phyloP scores from a whole-genome alignment of 1,284 basidiomycete genomes.

The Cryptococcus sp. region DNA sequence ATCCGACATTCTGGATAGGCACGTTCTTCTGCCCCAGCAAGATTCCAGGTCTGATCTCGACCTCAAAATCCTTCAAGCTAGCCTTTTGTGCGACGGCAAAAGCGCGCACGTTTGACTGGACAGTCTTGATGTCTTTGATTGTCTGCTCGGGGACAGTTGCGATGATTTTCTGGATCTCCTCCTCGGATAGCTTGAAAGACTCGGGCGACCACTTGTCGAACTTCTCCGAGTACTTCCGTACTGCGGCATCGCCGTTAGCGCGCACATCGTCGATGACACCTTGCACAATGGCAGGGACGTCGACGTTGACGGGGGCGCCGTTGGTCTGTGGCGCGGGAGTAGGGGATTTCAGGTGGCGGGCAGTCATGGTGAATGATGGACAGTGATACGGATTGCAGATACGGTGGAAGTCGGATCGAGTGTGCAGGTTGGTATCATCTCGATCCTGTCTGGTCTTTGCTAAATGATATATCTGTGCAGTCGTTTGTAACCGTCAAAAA shows the following conservation, averaged over 20 bases:
- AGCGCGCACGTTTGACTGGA: constrained; percentile 26
- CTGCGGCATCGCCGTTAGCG: constrained; percentile 16
- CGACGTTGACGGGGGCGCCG: not conserved
- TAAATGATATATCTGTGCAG: too few relatives aligned
- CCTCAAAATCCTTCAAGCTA: constrained; percentile 25
- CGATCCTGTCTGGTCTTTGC: too few relatives aligned
- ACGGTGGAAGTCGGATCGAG: too few relatives aligned
- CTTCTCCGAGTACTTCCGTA: constrained; percentile 18
- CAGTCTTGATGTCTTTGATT: constrained; percentile 26
- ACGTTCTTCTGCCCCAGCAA: constrained; percentile 25
- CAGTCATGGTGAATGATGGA: not conserved
- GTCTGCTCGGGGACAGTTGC: constrained; percentile 23
- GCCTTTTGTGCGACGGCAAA: constrained; percentile 26
- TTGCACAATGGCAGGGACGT: not conserved
- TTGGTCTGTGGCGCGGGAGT: not conserved
- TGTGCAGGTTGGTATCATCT: too few relatives aligned
- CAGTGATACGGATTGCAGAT: not conserved
- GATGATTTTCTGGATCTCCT: constrained; percentile 23
- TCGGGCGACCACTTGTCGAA: constrained; percentile 21
- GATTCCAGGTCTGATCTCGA: constrained; percentile 28
- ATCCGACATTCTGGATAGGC: not conserved
- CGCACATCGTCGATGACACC: constrained; percentile 14
- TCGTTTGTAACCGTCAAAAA: too few relatives aligned
- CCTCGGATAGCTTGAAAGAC: constrained; percentile 12
- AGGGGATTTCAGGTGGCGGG: not conserved